These are phyloP conservation scores for Ceratocystis smalleyi DNA, from an alignment of 2,329 filamentous ascomycete species.

Conservation along the genomic window DNA sequence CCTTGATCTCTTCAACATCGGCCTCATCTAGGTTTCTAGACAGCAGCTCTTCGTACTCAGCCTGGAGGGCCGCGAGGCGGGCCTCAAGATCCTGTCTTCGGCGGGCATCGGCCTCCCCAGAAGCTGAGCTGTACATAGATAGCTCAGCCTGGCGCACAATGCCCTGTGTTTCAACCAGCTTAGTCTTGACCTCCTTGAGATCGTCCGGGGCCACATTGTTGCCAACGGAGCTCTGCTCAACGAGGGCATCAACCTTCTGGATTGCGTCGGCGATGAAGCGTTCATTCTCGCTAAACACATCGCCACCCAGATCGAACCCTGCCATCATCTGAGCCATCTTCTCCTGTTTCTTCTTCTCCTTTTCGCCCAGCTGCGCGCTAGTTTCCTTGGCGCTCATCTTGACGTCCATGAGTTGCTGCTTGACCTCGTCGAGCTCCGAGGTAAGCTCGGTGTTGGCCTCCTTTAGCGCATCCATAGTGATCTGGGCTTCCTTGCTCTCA, in stretches of 20 bases:
- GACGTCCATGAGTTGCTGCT: conserved; percentile 87
- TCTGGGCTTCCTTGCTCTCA: conserved; percentile 89
- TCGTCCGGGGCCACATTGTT: conserved; percentile 71
- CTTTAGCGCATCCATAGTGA: conserved; percentile 94
- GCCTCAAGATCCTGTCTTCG: conserved; percentile 62
- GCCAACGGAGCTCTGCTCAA: conserved; percentile 60
- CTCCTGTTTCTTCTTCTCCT: conserved; percentile 96
- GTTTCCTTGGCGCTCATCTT: conserved; percentile 95
- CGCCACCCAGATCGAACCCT: conserved; percentile 82
- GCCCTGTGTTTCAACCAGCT: conserved; percentile 76
- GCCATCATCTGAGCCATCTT: conserved; percentile 99
- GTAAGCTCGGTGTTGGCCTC: conserved; percentile 92
- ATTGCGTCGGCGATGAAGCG: conserved; percentile 70
- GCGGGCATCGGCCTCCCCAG: conserved; percentile 49
- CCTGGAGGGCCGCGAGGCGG: conserved; percentile 57
- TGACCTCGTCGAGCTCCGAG: conserved; percentile 79
- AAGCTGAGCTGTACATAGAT: conserved; percentile 55
- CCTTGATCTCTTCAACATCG: conserved; percentile 74
- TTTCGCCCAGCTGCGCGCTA: conserved; percentile 78
- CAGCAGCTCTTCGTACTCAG: conserved; percentile 71
- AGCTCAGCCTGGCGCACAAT: conserved; percentile 87
- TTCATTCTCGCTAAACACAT: conserved; percentile 90
- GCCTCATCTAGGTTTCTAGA: conserved; percentile 61
- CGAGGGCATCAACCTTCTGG: conserved; percentile 62
- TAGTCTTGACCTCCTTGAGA: conserved; percentile 58